Percentiles rank a stretch among this genome's conserved stretches.
Conservation (phyloP, 345 rosid genomes). For the Carallia pectinifolia region DNA sequence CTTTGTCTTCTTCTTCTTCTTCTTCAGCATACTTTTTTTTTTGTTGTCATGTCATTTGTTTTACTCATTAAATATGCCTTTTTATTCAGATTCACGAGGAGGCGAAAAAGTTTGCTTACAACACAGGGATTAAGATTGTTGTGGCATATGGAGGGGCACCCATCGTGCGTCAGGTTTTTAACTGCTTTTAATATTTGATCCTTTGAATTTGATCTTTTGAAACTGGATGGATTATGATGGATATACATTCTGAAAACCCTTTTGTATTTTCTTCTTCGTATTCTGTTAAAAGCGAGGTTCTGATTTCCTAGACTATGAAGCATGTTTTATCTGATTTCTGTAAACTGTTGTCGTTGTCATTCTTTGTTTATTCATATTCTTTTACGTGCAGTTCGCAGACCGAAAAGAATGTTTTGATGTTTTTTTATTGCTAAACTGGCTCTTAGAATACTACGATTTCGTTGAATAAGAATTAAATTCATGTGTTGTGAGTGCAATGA, state of each 20-base stretch:
- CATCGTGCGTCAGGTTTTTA: constrained; percentile 39
- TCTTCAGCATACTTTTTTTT: background rate
- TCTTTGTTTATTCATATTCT: too few species aligned
- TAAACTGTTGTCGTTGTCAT: background rate
- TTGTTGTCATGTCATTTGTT: background rate
- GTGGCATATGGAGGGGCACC: constrained; percentile 57
- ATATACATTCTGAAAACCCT: too few species aligned
- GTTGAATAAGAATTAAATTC: too few species aligned
- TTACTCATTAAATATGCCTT: too few species aligned
- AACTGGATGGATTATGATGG: too few species aligned
- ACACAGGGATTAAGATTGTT: constrained; percentile 39
- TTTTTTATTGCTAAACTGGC: too few species aligned
- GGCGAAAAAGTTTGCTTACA: constrained; percentile 45
- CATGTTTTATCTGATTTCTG: background rate
- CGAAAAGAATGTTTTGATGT: too few species aligned
- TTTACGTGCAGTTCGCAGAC: too few species aligned
- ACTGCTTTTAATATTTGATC: background rate
- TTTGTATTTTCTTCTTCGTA: too few species aligned
- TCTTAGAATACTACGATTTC: too few species aligned
- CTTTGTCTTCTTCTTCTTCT: background rate
- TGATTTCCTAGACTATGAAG: background rate
- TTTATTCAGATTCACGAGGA: constrained; percentile 44
- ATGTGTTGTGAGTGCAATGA: too few species aligned
- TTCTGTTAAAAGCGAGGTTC: background rate
- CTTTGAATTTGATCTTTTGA: background rate